Conservation (phyloP, 2,329 filamentous ascomycete species). For the Penicillium psychrosexuale region DNA sequence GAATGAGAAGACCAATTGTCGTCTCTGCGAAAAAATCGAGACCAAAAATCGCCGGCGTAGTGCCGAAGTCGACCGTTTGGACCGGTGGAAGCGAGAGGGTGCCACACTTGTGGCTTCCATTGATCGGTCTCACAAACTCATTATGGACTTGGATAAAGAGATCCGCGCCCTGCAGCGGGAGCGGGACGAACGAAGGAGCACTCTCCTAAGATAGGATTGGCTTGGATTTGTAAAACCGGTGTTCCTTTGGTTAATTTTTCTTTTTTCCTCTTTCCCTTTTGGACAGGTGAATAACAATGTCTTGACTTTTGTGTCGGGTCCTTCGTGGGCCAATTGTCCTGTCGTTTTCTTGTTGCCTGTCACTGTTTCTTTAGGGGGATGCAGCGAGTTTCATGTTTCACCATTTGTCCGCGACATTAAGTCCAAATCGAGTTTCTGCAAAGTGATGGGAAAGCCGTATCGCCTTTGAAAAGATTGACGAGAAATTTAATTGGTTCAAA, state of each 20-base stretch:
- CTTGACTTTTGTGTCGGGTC: constrained; percentile 10
- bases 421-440: constrained; percentile 28
- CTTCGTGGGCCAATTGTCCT: constrained; percentile 14
- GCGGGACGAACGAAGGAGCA: constrained; percentile 41
- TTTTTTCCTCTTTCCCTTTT: constrained; percentile 6
- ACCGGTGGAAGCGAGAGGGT: constrained; percentile 73
- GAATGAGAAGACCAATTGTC: constrained; percentile 65
- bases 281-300: constrained; percentile 15
- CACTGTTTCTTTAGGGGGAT: constrained; percentile 20
- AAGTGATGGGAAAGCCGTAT: constrained; percentile 18
- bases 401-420: constrained; percentile 26
- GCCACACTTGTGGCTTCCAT: constrained; percentile 57
- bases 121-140: constrained; percentile 67
- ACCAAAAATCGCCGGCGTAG: constrained; percentile 73
- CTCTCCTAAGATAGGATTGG: constrained; percentile 24
- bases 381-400: constrained; percentile 30
- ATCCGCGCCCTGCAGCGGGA: constrained; percentile 65
- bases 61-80: constrained; percentile 72
- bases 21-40: constrained; percentile 82
- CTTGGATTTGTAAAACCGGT: constrained; percentile 9
- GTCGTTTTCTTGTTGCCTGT: constrained; percentile 13
- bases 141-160: constrained; percentile 67
- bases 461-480: constrained; percentile 21
- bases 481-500: constrained; percentile 22
- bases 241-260: constrained; percentile 6